Percentiles rank a stretch among this genome's conserved stretches.
phyloP scores from a whole-genome alignment of 1,284 basidiomycete species.

The Kalmanozyma brasiliensis region DNA sequence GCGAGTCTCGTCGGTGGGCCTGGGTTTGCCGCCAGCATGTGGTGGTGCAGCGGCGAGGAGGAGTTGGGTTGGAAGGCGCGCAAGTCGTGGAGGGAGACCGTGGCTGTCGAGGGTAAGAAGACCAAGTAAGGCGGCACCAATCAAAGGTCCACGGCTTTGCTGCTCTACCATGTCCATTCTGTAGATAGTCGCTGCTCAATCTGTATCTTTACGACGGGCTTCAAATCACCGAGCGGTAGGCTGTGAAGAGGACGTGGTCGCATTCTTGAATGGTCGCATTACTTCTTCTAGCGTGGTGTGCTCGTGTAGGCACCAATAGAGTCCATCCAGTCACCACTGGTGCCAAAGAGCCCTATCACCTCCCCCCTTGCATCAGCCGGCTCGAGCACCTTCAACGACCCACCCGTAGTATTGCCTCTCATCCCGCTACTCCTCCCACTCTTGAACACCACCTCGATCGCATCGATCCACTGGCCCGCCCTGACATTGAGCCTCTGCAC shows the following conservation, averaged over 20 bases:
- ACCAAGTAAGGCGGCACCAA: too few relatives aligned
- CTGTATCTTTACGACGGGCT: too few relatives aligned
- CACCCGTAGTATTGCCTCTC: conserved; percentile 35
- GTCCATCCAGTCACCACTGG: conserved; percentile 38
- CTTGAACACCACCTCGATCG: conserved; percentile 31
- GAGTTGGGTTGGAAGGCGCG: conserved; percentile 53
- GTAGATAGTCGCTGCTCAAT: too few relatives aligned
- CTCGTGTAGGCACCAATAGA: conserved; percentile 30
- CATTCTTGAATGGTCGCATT: too few relatives aligned
- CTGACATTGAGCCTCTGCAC: conserved; percentile 33
- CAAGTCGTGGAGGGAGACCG: conserved; percentile 50
- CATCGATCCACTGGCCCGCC: conserved; percentile 48
- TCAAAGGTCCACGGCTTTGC: too few relatives aligned
- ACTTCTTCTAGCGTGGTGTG: not conserved
- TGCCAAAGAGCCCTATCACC: conserved; percentile 36
- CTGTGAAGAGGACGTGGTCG: too few relatives aligned
- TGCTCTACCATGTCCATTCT: too few relatives aligned
- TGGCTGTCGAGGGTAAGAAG: conserved; percentile 53
- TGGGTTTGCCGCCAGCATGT: conserved; percentile 50
- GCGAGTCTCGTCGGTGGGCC: conserved; percentile 40
- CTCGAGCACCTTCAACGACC: conserved; percentile 33
- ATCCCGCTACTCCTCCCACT: conserved; percentile 33
- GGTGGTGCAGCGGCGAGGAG: conserved; percentile 57
- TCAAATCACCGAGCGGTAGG: too few relatives aligned
- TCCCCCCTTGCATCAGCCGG: conserved; percentile 15